Conservation (phyloP, 345 rosid genomes). For the Ceriops decandra region DNA sequence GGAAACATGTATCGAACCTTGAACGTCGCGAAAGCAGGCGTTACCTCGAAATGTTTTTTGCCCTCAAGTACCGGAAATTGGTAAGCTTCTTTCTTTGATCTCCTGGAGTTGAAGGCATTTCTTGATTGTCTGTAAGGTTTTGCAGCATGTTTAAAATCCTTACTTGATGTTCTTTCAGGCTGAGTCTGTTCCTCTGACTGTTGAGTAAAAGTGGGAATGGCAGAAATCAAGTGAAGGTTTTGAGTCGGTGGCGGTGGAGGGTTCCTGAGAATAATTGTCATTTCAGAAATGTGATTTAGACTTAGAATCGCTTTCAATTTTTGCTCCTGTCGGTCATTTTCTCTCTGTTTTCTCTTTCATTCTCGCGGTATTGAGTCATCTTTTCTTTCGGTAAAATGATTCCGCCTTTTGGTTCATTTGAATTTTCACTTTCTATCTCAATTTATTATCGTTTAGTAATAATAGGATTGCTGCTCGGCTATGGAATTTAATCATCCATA, state of each 20-base stretch:
- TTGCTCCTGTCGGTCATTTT: background rate
- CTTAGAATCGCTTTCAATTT: conserved; percentile 6
- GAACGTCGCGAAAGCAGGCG: conserved; percentile 83
- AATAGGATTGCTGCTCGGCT: too few relatives aligned
- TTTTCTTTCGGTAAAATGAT: background rate
- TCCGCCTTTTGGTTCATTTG: background rate
- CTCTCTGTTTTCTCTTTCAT: background rate
- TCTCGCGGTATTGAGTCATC: conserved; percentile 1
- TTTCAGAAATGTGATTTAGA: conserved; percentile 20
- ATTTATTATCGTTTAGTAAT: background rate
- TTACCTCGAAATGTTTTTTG: conserved; percentile 89
- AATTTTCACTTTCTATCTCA: background rate
- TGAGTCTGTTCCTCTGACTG: conserved; percentile 66
- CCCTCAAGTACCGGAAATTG: conserved; percentile 74
- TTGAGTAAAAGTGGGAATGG: conserved; percentile 14
- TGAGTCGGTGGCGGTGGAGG: background rate
- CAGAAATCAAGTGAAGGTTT: background rate
- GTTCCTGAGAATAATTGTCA: conserved; percentile 24
- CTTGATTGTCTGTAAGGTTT: background rate
- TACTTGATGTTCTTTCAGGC: conserved; percentile 43
- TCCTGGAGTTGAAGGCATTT: background rate
- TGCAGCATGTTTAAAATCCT: background rate
- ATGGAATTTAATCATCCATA: too few relatives aligned
- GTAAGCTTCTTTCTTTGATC: conserved; percentile 26
- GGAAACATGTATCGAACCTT: conserved; percentile 95